Conservation (phyloP, 495 filamentous ascomycete genomes). For the Corynascus novoguineensis region DNA sequence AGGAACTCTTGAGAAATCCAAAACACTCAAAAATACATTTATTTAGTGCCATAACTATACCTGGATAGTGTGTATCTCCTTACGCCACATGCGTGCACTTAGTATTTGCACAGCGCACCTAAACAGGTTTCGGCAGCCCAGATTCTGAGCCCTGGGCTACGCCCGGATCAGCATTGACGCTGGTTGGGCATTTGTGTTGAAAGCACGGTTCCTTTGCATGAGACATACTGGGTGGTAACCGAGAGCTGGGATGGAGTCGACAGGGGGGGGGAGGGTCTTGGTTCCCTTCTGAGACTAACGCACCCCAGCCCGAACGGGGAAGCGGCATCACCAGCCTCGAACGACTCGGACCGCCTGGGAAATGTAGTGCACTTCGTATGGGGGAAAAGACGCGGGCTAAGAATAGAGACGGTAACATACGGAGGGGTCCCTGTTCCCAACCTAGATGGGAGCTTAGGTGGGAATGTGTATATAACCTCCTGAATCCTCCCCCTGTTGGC, state of each 20-base stretch:
- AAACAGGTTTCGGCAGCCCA: too few relatives aligned
- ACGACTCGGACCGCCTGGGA: too few relatives aligned
- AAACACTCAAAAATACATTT: too few relatives aligned
- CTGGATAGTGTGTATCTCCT: too few relatives aligned
- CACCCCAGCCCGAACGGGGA: neutral
- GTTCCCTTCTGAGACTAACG: neutral
- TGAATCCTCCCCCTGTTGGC: neutral
- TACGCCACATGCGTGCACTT: too few relatives aligned
- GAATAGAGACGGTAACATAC: neutral
- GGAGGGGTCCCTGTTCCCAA: neutral
- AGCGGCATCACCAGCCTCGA: neutral
- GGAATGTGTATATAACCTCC: slow-evolving; percentile 2
- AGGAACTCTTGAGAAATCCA: neutral
- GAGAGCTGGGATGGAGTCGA: neutral
- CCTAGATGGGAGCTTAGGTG: neutral
- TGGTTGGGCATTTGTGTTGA: neutral
- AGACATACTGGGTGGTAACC: neutral
- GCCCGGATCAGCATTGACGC: neutral
- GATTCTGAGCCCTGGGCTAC: neutral
- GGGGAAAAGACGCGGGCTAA: too few relatives aligned
- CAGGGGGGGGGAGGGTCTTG: neutral
- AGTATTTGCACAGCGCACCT: too few relatives aligned
- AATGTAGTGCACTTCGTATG: too few relatives aligned
- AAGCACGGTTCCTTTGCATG: slow-evolving; percentile 9
- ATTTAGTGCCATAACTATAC: too few relatives aligned